Evolutionary conservation across 169 alveolate genomes (phyloP), one percentile per base, ranked within the genome.

Genomic region (Eimeria sp.): DNA sequence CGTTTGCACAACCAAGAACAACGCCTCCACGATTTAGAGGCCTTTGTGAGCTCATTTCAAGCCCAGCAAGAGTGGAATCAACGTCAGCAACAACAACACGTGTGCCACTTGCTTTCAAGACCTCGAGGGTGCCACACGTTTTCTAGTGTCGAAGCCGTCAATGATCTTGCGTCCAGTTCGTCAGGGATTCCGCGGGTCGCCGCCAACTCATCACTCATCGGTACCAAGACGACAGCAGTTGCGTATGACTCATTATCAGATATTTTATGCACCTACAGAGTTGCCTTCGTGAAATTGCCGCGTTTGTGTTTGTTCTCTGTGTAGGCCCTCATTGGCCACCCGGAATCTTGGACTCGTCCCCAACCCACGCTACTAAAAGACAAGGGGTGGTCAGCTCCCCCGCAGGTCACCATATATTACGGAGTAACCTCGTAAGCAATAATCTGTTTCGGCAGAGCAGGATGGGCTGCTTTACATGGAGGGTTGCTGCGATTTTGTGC

Each of bases 11-110:
- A 54, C 51, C 91, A 83, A 51, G 91, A 83, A 34, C 70, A 58
- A 83, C 91, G 91, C 34, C 70, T 83, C 14, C 91, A 58, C 30
- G 75, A 83, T 54, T 57, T 83, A n/a, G 91, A 83, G 91, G 73
- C 70, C 40, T 16, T 83, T 43, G 70, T 83, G 34, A 34, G 73
- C 73, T 54, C 91, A n/a, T 30, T 51, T 4, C 91, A 83, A 20
- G 70, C 73, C 4, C 91, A 83, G 70, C 91, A 83, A 34, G 75
- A 83, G 14, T 83, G 91, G 91, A 58, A 83, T 34, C 91, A 83
- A 61, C 91, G 65, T 54, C 91, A 83, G 14, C 47, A 80, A 6
- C 75, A 83, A 54, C 91, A 83, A 22, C 73, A 83, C 22, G 14
- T 27, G 91, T 49, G 91, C 58, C 70, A 76, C 22, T 49, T 76